Base-by-base conservation (phyloP, 192 early-diverging fungal genomes). In the Phycomyces nitens region DNA sequence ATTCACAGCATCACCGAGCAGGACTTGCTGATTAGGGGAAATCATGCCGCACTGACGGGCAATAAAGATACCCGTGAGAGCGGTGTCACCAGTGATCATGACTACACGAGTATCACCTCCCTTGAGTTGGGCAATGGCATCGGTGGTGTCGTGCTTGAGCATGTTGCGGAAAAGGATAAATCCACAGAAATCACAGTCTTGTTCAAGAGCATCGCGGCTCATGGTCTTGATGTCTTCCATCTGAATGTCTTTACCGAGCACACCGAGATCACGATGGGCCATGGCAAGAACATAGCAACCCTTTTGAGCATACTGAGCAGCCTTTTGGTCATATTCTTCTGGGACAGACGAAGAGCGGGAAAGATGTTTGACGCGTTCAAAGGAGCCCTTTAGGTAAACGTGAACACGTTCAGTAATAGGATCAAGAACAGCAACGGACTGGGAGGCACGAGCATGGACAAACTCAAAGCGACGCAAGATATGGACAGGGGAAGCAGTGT, bases 61-160 rank as follows among this genome's bases (percentile, higher is more conserved):
- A 66, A 93, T 86, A 57, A 80, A 89, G 15, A 88, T 77, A 38
- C 82, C 90, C 5, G 89, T 93, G 34, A 86, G 75, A 12, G 84
- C 86, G 5, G 86, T 87, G 72, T 93, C 92, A 50, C 92, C 92
- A 2, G 92, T 92, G 51, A 93, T 86, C 92, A 93, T 93, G 14
- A 93, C 87, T 0, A 80, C 78, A 20, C 92, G 80, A 9, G 82
- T 83, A 34, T 80, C 86, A n/a, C 89, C 92, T n/a, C 62, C 72
- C 53, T 86, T 78, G 26, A 94, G 78, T 53, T 87, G 80, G 12
- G 77, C 66, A 42, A 94, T 82, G 12, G 89, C 88, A 14, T 78
- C 79, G 5, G 67, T 59, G 0, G 92, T 91, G 69, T 92, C 89
- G 3, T 71, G 70, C 68, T 91, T 91, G 39, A 93, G 76, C 77